phyloP scores from a whole-genome alignment of 768 basidiomycete genomes.

The Tulasnella sp. region DNA sequence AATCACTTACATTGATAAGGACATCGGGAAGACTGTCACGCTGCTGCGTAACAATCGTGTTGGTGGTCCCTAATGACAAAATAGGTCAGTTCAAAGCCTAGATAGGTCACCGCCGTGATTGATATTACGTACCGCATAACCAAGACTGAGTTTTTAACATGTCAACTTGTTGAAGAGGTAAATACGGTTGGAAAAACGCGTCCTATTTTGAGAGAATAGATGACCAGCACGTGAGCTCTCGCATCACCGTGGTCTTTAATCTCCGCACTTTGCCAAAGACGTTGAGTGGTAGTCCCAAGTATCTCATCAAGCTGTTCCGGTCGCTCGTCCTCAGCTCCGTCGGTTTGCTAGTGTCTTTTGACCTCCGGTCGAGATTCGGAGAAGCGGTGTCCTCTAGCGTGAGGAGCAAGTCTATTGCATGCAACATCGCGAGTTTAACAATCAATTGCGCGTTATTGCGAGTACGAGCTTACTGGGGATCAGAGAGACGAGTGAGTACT shows the following conservation, averaged over 20 bases:
- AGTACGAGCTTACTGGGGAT: conserved; percentile 53
- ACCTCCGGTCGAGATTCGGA: conserved; percentile 55
- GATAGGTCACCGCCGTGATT: neutral
- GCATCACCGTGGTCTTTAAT: neutral
- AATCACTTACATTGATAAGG: conserved; percentile 60
- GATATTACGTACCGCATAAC: conserved; percentile 49
- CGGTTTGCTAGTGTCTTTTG: conserved; percentile 53
- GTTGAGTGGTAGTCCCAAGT: conserved; percentile 86
- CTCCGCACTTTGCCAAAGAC: conserved; percentile 72
- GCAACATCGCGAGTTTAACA: neutral
- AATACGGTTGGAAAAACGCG: conserved; percentile 94
- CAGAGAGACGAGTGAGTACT: conserved; percentile 91
- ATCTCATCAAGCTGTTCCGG: conserved; percentile 79
- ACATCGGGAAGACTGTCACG: conserved; percentile 68
- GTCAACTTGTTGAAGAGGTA: conserved; percentile 91
- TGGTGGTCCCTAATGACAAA: conserved; percentile 54
- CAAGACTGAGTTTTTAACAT: conserved; percentile 71
- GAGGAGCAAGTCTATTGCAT: conserved; percentile 60
- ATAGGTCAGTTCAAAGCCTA: neutral
- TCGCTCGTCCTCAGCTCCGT: conserved; percentile 82
- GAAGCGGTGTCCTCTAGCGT: conserved; percentile 86
- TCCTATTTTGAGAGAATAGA: conserved; percentile 38
- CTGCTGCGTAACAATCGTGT: conserved; percentile 89
- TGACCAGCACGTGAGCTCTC: neutral
- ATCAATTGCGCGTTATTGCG: neutral